These are phyloP conservation scores for Diplodia mutila DNA, from an alignment of 2,329 filamentous ascomycete species.

Conservation along the genomic window DNA sequence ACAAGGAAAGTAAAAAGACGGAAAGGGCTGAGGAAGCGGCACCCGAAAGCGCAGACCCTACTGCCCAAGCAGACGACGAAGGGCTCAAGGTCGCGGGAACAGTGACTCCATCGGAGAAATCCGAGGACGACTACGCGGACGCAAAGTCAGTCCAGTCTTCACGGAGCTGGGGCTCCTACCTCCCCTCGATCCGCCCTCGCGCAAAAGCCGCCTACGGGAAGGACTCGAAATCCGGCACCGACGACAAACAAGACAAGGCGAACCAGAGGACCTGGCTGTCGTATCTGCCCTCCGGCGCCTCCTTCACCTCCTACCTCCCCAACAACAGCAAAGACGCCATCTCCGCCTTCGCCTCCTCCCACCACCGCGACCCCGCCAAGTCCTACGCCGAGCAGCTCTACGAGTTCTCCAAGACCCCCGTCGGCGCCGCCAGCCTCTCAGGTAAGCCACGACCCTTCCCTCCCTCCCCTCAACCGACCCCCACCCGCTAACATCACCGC, in stretches of 20 bases:
- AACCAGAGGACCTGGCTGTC: constrained; percentile 48
- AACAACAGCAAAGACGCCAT: constrained; percentile 46
- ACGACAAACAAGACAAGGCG: constrained; percentile 31
- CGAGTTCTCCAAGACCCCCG: constrained; percentile 56
- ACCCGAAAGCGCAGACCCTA: background rate
- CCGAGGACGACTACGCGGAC: constrained; percentile 38
- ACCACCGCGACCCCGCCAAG: constrained; percentile 52
- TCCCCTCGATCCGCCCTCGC: constrained; percentile 39
- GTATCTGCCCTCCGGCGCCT: constrained; percentile 53
- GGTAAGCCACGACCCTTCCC: constrained; percentile 34
- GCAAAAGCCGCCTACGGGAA: background rate
- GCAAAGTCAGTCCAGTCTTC: constrained; percentile 31
- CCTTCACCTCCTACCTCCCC: constrained; percentile 53
- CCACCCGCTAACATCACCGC: background rate
- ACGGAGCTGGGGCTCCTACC: constrained; percentile 44
- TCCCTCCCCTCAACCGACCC: background rate
- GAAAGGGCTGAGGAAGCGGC: constrained; percentile 13
- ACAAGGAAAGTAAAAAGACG: constrained; percentile 15
- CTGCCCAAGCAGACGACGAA: background rate
- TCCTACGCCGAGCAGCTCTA: constrained; percentile 55
- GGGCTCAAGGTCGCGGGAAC: constrained; percentile 6
- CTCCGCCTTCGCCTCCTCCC: constrained; percentile 50
- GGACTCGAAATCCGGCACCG: background rate
- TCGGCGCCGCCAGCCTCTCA: constrained; percentile 51
- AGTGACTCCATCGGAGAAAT: constrained; percentile 32